A percentile compares a stretch with the other conserved stretches of the same genome.
phyloP scores from a whole-genome alignment of 352 stramenopile genomes.

The Porosira glacialis region DNA sequence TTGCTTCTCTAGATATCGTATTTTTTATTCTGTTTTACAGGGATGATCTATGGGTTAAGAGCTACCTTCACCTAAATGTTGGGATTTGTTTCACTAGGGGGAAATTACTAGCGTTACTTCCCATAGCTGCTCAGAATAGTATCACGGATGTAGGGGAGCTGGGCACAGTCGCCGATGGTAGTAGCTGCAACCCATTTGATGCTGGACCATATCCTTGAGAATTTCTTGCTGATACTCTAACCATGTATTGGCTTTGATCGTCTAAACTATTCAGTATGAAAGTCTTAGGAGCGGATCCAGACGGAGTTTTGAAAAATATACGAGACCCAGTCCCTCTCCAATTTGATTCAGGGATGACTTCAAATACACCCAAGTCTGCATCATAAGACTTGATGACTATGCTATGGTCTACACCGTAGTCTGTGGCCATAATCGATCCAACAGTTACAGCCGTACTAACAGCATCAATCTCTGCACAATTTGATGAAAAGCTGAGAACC shows the following conservation, averaged over 20 bases:
- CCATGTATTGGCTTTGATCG: constrained; percentile 18
- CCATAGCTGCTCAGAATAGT: constrained; percentile 5
- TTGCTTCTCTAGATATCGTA: too few species aligned
- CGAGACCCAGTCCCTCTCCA: constrained; percentile 52
- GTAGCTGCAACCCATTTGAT: constrained; percentile 28
- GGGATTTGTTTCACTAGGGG: too few species aligned
- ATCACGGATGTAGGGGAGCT: constrained; percentile 29
- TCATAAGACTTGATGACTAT: constrained; percentile 53
- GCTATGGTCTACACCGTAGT: constrained; percentile 33
- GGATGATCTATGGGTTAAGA: too few species aligned
- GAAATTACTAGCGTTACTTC: too few species aligned
- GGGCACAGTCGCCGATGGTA: constrained; percentile 32
- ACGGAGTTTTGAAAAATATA: constrained; percentile 49
- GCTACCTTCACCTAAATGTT: too few species aligned
- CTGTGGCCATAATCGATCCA: constrained; percentile 34
- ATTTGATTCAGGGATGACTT: constrained; percentile 46
- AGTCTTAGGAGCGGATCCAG: constrained; percentile 27
- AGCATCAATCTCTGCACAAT: constrained; percentile 37
- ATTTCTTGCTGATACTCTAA: constrained; percentile 48
- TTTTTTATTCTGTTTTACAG: too few species aligned
- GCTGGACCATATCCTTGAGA: constrained; percentile 32
- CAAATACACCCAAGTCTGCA: constrained; percentile 37
- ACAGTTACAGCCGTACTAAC: constrained; percentile 21
- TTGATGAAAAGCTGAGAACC: constrained; percentile 27
- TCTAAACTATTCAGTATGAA: constrained; percentile 32